A percentile compares a stretch with the other conserved stretches of the same genome.
These are phyloP conservation scores for Diaporthe velutina DNA, from an alignment of 2,329 filamentous ascomycete species.

Conservation along the genomic window DNA sequence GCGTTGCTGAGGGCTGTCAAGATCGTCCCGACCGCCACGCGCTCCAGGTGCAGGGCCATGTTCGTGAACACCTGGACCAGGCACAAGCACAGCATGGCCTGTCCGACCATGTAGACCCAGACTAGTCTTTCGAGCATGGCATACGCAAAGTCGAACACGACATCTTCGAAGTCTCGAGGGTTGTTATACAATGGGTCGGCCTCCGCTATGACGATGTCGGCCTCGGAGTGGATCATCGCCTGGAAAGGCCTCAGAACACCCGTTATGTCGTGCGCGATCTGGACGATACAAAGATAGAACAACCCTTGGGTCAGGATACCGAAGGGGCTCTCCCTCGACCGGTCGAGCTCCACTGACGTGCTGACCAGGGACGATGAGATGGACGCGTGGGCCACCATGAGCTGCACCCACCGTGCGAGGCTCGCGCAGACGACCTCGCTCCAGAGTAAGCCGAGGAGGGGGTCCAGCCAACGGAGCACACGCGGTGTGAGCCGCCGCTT, in stretches of 20 bases:
- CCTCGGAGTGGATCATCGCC: not conserved
- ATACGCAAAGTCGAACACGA: too few relatives aligned
- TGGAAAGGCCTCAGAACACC: not conserved
- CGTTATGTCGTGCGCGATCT: not conserved
- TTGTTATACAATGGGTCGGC: not conserved
- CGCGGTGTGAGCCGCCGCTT: too few relatives aligned
- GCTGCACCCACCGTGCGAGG: not conserved
- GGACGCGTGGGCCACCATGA: not conserved
- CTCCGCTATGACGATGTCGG: not conserved
- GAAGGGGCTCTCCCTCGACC: not conserved
- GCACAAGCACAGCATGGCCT: not conserved
- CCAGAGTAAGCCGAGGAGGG: not conserved
- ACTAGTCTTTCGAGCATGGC: not conserved
- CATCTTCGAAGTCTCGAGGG: not conserved
- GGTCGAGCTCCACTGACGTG: not conserved
- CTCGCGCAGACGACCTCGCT: not conserved
- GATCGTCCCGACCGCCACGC: not conserved
- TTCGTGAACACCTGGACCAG: not conserved
- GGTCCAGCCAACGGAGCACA: not conserved
- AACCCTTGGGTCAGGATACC: not conserved
- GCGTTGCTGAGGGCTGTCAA: not conserved
- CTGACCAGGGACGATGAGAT: not conserved
- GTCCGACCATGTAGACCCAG: too few relatives aligned
- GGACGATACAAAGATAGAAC: not conserved
- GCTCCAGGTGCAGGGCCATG: not conserved